Base-by-base conservation (phyloP, 2,329 filamentous ascomycete genomes). In the Pseudonectria buxi region DNA sequence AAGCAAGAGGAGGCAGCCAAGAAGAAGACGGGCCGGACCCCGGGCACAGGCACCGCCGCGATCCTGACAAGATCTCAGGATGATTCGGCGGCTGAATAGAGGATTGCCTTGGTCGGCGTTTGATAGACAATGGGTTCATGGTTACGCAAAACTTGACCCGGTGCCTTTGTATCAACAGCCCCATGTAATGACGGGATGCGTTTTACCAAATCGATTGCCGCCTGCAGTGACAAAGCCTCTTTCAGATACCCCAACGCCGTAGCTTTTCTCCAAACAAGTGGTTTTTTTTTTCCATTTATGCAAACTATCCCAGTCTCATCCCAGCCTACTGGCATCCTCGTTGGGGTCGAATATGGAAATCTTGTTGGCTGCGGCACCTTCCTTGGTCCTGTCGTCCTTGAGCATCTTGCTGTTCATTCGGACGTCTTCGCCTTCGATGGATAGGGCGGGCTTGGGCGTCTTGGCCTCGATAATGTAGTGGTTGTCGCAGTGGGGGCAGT, bases 401-500 rank as follows among this genome's bases (percentile, higher is more conserved):
- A 98, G 70, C 86, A 98, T 95, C 67, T 84, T 78, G 53, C 76
- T 78, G 63, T 98, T 86, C 51, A 89, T 74, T 41, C 92, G 74
- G 3, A 81, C 81, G 64, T 98, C 94, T 44, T 94, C 90, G 42
- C 90, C 86, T 68, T 98, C 92, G 33, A 98, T 76, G 47, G 89
- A 78, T 33, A 98, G 66, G 25, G 83, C 76, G 9, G 89, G 76
- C 64, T 94, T 85, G 14, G 92, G 86, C 4, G 83, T 86, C 50
- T 83, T 64, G 33, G 92, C 94, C 4, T 96, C 89, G 45, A 98
- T 72, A 26, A 98, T 84, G 57, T 89, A 98, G 65, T 98, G 94
- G 67, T 98, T 98, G 60, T 98, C 92, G 70, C 92, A 98, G 68
- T 95, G 86, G 14, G 92, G 94, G 70, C 92, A 98, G 72, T 94